Conservation (phyloP, 805 yeast species). For the Nadsonia fulvescens region DNA sequence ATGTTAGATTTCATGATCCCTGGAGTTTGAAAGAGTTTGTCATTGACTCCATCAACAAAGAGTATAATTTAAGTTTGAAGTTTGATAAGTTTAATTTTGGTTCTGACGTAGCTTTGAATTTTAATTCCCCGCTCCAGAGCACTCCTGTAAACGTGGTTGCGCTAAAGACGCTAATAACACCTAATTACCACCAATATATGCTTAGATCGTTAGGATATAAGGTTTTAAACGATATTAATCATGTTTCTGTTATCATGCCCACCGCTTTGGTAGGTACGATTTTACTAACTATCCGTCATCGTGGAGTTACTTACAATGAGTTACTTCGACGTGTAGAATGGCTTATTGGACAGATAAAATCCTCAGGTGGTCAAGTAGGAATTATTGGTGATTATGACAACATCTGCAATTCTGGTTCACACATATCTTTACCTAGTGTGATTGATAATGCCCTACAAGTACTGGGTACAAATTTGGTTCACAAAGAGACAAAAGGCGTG, state of each 20-base stretch:
- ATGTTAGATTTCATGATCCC: slow-evolving; percentile 23
- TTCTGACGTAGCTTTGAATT: too few relatives aligned
- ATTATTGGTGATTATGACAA: slow-evolving; percentile 15
- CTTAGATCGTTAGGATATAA: slow-evolving; percentile 36
- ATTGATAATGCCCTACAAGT: slow-evolving; percentile 23
- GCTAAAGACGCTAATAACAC: slow-evolving; percentile 3
- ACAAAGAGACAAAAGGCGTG: slow-evolving; percentile 15
- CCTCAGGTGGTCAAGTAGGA: slow-evolving; percentile 23
- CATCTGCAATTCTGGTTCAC: slow-evolving; percentile 11
- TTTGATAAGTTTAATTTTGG: too few relatives aligned
- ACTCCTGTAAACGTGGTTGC: slow-evolving; percentile 4
- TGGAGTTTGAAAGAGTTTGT: slow-evolving; percentile 22
- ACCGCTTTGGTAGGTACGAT: slow-evolving; percentile 34
- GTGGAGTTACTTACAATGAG: slow-evolving; percentile 21
- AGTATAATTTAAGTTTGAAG: too few relatives aligned
- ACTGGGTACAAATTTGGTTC: slow-evolving; percentile 21
- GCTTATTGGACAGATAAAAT: slow-evolving; percentile 19
- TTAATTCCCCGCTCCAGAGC: too few relatives aligned
- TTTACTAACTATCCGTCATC: slow-evolving; percentile 21
- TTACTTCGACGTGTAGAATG: slow-evolving; percentile 19
- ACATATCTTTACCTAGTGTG: too few relatives aligned
- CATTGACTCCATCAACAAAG: slow-evolving; percentile 15
- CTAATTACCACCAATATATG: slow-evolving; percentile 12
- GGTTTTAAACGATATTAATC: slow-evolving; percentile 33
- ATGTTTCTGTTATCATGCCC: slow-evolving; percentile 32